Evolutionary conservation across 2,329 filamentous ascomycete species (phyloP).

Genomic region (Pestalotiopsis sp.): DNA sequence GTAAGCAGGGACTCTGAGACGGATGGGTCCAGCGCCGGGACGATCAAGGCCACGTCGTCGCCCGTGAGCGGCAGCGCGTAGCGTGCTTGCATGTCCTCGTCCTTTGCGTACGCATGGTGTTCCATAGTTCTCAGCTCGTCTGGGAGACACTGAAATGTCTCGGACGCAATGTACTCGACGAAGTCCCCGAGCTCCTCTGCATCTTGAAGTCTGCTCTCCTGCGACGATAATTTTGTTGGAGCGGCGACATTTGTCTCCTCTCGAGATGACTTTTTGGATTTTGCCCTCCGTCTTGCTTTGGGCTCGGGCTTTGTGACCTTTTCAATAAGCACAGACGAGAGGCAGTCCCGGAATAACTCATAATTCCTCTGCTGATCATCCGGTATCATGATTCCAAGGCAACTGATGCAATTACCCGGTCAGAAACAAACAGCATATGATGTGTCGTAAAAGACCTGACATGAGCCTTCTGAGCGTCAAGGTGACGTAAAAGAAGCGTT

Average conservation of each 20-base stretch:
- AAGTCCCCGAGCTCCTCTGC: slow-evolving; percentile 77
- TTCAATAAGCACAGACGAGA: slow-evolving; percentile 69
- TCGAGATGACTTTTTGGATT: slow-evolving; percentile 29
- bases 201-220: slow-evolving; percentile 24
- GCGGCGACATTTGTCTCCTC: background rate
- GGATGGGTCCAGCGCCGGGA: slow-evolving; percentile 56
- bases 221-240: background rate
- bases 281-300: slow-evolving; percentile 46
- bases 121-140: slow-evolving; percentile 59
- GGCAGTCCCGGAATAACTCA: slow-evolving; percentile 70
- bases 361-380: slow-evolving; percentile 48
- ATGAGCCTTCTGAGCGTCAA: background rate
- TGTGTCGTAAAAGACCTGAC: background rate
- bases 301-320: slow-evolving; percentile 46
- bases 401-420: background rate
- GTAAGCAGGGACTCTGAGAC: slow-evolving; percentile 67
- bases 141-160: slow-evolving; percentile 69
- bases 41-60: slow-evolving; percentile 48
- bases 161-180: slow-evolving; percentile 72
- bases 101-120: slow-evolving; percentile 48
- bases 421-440: background rate
- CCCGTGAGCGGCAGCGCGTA: slow-evolving; percentile 60
- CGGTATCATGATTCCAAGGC: background rate
- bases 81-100: slow-evolving; percentile 46
- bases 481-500: slow-evolving; percentile 9